phyloP scores from a whole-genome alignment of 495 filamentous ascomycete genomes.

The Neurospora sp. region DNA sequence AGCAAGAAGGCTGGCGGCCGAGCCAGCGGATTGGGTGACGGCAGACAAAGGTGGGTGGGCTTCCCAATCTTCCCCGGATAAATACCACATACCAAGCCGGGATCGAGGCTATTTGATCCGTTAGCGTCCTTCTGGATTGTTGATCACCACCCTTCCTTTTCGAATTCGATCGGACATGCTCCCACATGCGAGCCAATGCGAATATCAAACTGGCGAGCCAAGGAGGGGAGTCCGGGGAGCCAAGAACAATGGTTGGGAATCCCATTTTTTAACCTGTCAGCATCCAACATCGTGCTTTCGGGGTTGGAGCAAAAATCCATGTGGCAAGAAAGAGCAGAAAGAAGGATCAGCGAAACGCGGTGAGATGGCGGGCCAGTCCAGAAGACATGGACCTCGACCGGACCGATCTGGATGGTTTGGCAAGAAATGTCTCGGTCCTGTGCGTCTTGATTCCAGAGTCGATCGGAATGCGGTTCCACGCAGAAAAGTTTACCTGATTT shows the following conservation, averaged over 20 bases:
- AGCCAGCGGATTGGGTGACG: not conserved
- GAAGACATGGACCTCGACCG: not conserved
- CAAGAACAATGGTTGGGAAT: not conserved
- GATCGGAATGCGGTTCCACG: not conserved
- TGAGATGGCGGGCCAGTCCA: not conserved
- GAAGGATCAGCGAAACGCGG: not conserved
- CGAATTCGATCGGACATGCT: not conserved
- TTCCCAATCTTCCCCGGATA: not conserved
- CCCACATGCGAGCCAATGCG: not conserved
- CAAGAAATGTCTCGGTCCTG: not conserved
- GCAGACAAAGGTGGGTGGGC: not conserved
- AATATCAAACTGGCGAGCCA: not conserved
- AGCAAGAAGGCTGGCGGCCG: not conserved
- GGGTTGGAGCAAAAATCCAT: not conserved
- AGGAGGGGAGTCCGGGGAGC: not conserved
- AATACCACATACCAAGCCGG: not conserved
- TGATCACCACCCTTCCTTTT: not conserved
- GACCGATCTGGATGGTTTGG: not conserved
- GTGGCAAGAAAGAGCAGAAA: not conserved
- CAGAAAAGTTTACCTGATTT: not conserved
- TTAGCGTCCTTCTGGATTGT: not conserved
- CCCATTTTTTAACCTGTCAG: not conserved
- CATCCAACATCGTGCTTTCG: not conserved
- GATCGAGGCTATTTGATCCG: not conserved
- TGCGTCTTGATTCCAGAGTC: not conserved